Conservation (phyloP, 1,284 basidiomycete species). For the Phylloporus sp. region DNA sequence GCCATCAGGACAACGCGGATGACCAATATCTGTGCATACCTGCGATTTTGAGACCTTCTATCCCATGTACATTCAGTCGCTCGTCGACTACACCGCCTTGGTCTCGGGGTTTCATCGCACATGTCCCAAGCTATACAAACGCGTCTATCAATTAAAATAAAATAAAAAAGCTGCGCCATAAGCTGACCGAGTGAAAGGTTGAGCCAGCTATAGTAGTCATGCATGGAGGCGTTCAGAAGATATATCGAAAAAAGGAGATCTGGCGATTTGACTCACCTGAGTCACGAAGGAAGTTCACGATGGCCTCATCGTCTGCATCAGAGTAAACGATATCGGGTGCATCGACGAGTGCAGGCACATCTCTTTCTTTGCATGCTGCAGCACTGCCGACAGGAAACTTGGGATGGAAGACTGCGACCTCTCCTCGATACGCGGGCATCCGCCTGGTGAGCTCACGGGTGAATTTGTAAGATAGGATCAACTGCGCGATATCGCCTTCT, state of each 20-base stretch:
- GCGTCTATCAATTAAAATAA: background rate
- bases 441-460: conserved; percentile 57
- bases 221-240: background rate
- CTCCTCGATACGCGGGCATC: conserved; percentile 64
- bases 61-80: conserved; percentile 38
- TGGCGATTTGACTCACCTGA: conserved; percentile 32
- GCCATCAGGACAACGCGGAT: background rate
- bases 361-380: conserved; percentile 46
- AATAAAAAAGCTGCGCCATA: too few relatives aligned
- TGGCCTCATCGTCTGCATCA: conserved; percentile 61
- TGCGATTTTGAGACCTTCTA: conserved; percentile 39
- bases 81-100: conserved; percentile 40
- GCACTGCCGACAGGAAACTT: conserved; percentile 54
- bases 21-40: conserved; percentile 23
- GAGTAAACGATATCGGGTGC: conserved; percentile 63
- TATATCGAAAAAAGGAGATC: too few relatives aligned
- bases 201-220: conserved; percentile 46
- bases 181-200: conserved; percentile 63
- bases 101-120: conserved; percentile 28
- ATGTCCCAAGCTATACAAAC: conserved; percentile 23
- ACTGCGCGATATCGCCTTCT: background rate
- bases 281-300: conserved; percentile 51
- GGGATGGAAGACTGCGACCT: conserved; percentile 55
- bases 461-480: conserved; percentile 37
- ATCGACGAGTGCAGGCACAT: conserved; percentile 48